Base-by-base conservation (phyloP, 148 eudicot species). In the Chenopodium berlandieri region DNA sequence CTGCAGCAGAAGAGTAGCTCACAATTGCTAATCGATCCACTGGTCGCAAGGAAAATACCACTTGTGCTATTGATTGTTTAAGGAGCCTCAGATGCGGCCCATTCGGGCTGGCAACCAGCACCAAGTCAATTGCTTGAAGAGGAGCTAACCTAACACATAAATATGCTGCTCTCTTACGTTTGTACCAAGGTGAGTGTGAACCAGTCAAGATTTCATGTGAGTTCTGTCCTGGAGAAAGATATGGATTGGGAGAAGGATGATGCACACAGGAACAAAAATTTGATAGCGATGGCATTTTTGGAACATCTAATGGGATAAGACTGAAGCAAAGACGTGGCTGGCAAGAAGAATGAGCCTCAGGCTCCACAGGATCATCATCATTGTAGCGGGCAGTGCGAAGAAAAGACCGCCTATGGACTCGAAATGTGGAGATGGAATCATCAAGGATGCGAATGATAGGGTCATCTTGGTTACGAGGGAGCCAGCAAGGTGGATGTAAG, bases 71-170 rank as follows among this genome's bases (percentile, higher is more conserved):
- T 44, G 90, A 86, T 77, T 92, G 98, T 84, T 92, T 94, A 84
- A 94, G 88, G 69, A 94, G 98, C 85, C 98, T 92, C 81, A 94
- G 82, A 86, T 94, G 97, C 1, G 94, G 92, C 16, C 98, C 98
- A 66, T 92, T 92, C 20, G 92, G 97, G 84, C 92, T 90, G 4
- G 94, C 97, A 6, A 94, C 94, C 16, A 94, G 84, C 66, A 94
- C 98, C 89, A 94, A 85, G 73, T 94, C 98, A 69, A 84, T 89
- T 60, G 92, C 90, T 40, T 89, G 94, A 75, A 89, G 92, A 62
- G 89, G 90, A 54, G 91, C 87, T 65, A 94, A 47, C 73, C 86
- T 88, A 25, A 94, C 87, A 30, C 88, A 86, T 1, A 94, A 89
- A 83, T 88, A 89, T 46, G 89, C 82, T 47, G 88, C 84, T 73